Base-by-base conservation (phyloP, 352 stramenopile species). In the Phytophthora macrochlamydospora region DNA sequence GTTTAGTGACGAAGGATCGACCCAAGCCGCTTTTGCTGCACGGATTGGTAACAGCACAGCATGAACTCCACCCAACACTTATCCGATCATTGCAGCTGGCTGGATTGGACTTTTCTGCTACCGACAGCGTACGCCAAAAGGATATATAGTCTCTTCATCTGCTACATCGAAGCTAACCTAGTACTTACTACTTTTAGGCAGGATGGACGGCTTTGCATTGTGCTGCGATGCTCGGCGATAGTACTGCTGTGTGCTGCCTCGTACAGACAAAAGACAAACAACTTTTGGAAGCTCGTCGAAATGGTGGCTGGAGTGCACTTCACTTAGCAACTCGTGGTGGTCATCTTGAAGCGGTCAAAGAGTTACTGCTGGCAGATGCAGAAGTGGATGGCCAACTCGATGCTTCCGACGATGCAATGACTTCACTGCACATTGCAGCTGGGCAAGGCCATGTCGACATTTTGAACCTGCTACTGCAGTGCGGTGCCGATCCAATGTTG, bases 301-400 rank as follows among this genome's bases (percentile, higher is more conserved):
- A 48, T 51, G 76, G 76, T 13, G 76, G 69, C 4, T 85, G 76
- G 76, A 42, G 70, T 6, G 59, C 76, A n/a, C 59, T 85, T 2
- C 76, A 85, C 40, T 58, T 80, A 12, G 76, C 76, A n/a, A 65
- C 60, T 46, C 59, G 33, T 35, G 48, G 56, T 6, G 62, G 65
- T 18, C 70, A 80, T 42, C 7, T 78, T 29, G 24, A 32, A n/a
- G 69, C 58, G 2, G 70, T 85, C 7, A 67, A 77, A 29, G 76
- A 85, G 33, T 51, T 85, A 3, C 40, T 81, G 4, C 46, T 80
- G 7, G 66, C 62, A 4, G 60, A 67, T 13, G 73, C 62, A 18
- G 65, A 80, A 29, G 50, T 80, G 0, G 42, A 82, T 45, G 73
- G 65, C 0, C 50, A 56, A 28, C 56, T 85, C 12, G 60, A 58